Conservation (phyloP, 2,329 filamentous ascomycete species). For the Thelonectria rubi region DNA sequence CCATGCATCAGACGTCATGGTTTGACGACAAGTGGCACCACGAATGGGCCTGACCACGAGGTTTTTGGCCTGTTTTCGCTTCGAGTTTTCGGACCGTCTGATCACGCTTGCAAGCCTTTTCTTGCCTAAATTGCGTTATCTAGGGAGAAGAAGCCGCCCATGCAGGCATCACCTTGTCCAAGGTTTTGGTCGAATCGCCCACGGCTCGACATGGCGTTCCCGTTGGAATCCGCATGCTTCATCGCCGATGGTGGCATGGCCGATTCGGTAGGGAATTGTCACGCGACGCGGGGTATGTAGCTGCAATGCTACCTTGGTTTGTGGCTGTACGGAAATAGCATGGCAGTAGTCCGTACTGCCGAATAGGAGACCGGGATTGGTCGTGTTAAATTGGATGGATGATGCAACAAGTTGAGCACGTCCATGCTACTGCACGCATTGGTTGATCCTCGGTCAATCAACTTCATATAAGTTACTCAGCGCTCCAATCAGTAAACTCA, state of each 20-base stretch:
- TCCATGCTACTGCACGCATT: no score
- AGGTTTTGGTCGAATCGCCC: neutral
- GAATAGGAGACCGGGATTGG: neutral
- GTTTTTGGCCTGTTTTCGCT: neutral
- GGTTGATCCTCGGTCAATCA: no score
- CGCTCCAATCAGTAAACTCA: no score
- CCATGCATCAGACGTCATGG: conserved; percentile 14
- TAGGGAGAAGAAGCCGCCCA: neutral
- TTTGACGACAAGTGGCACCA: conserved; percentile 15
- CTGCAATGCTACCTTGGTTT: neutral
- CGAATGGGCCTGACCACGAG: conserved; percentile 21
- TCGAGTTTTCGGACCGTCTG: neutral
- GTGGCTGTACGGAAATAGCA: neutral
- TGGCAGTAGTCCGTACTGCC: neutral
- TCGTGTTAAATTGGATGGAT: neutral
- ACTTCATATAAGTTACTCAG: no score
- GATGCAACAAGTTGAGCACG: no score
- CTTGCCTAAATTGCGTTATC: neutral
- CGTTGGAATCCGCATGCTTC: neutral
- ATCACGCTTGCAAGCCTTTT: neutral
- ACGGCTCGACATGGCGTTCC: neutral
- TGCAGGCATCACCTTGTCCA: neutral
- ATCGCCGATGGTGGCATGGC: neutral
- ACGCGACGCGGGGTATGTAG: neutral
- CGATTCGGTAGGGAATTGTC: neutral